Evolutionary conservation across 345 rosid genomes (phyloP).

Genomic region (Euclidium syriacum): DNA sequence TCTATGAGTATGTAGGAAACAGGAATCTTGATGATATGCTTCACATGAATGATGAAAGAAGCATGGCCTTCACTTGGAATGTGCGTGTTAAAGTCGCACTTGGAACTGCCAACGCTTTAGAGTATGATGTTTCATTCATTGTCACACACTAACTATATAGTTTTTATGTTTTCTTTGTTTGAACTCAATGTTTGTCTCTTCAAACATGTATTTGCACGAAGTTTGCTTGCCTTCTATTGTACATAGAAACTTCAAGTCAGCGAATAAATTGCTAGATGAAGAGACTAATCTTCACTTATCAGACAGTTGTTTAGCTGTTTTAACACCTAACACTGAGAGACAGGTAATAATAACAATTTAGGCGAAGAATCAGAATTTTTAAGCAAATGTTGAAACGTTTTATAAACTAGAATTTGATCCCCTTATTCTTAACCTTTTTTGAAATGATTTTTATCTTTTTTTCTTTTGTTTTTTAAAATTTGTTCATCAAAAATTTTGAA

Average conservation of each 20-base stretch:
- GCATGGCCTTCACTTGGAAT: conserved; percentile 78
- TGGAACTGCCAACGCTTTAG: conserved; percentile 95
- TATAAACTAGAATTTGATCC: no score
- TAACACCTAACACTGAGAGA: conserved; percentile 86
- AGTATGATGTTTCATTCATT: no score
- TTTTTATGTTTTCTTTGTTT: no score
- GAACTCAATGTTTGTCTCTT: no score
- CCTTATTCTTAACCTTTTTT: no score
- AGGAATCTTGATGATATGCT: conserved; percentile 86
- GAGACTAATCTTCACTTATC: conserved; percentile 93
- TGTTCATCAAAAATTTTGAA: no score
- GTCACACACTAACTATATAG: no score
- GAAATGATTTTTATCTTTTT: no score
- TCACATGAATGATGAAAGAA: conserved; percentile 69
- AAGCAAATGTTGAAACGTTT: no score
- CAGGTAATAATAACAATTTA: no score
- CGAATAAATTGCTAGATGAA: conserved; percentile 92
- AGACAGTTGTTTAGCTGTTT: conserved; percentile 94
- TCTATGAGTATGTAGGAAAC: conserved; percentile 64
- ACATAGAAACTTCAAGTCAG: conserved; percentile 96
- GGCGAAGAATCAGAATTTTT: no score
- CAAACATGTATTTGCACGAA: conserved; percentile 99
- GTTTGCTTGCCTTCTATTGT: conserved; percentile 96
- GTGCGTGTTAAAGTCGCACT: conserved; percentile 97
- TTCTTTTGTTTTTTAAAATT: no score